Percentiles rank a stretch among this genome's conserved stretches.
Conservation (phyloP, 2,329 filamentous ascomycete genomes). For the Verticillium albo-atrum region DNA sequence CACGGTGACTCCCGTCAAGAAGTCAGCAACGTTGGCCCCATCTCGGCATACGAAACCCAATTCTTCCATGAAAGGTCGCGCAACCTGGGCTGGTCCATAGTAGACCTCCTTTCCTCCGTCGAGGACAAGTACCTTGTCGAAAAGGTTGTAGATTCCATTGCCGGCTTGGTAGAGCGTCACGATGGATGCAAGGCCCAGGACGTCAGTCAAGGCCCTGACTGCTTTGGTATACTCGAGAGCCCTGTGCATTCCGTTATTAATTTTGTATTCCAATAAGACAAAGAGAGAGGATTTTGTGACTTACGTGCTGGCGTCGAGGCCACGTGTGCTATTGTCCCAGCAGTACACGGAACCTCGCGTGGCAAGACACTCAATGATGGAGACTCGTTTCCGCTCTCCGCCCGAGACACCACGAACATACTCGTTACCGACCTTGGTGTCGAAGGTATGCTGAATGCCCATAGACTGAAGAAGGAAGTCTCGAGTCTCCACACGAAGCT, state of each 20-base stretch:
- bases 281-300: slow-evolving; percentile 6
- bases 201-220: slow-evolving; percentile 60
- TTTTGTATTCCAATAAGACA: neutral
- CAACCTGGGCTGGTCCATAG: slow-evolving; percentile 56
- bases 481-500: slow-evolving; percentile 40
- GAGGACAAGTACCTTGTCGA: slow-evolving; percentile 66
- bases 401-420: slow-evolving; percentile 63
- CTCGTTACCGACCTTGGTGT: slow-evolving; percentile 66
- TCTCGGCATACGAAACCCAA: slow-evolving; percentile 59
- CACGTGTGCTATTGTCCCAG: slow-evolving; percentile 65
- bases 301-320: slow-evolving; percentile 59
- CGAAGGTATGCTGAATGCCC: slow-evolving; percentile 52
- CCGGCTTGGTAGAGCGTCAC: slow-evolving; percentile 67
- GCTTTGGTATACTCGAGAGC: slow-evolving; percentile 58
- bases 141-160: slow-evolving; percentile 64
- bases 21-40: slow-evolving; percentile 62
- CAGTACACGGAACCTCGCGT: slow-evolving; percentile 55
- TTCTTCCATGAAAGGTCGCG: slow-evolving; percentile 59
- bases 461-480: slow-evolving; percentile 55
- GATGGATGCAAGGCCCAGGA: slow-evolving; percentile 54
- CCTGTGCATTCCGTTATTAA: slow-evolving; percentile 16
- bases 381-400: slow-evolving; percentile 65
- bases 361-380: slow-evolving; percentile 60
- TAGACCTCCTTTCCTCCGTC: slow-evolving; percentile 63
- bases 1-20: slow-evolving; percentile 60